Evolutionary conservation across 768 basidiomycete species (phyloP).

Genomic region (Gyrodon lividus): DNA sequence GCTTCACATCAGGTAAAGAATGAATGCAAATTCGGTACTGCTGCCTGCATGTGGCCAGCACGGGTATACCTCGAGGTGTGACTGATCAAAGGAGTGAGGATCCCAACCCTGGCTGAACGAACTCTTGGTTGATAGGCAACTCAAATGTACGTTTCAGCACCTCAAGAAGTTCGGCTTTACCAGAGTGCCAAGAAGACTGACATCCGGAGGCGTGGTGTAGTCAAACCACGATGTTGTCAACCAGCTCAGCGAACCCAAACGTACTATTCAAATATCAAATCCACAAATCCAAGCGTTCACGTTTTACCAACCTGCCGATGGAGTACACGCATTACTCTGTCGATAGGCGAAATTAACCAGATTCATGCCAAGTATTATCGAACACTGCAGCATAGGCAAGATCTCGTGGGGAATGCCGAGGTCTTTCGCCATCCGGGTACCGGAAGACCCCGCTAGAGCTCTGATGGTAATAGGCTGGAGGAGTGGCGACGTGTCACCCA

Average conservation of each 20-base stretch:
- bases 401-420: conserved; percentile 15
- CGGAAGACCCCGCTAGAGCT: conserved; percentile 11
- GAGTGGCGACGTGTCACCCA: conserved; percentile 8
- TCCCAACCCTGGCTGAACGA: conserved; percentile 22
- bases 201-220: conserved; percentile 21
- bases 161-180: conserved; percentile 5
- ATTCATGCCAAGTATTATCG: conserved; percentile 9
- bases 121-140: conserved; percentile 15
- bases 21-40: conserved; percentile 31
- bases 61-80: conserved; percentile 36
- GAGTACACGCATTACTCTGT: conserved; percentile 6
- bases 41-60: conserved; percentile 32
- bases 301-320: conserved; percentile 7
- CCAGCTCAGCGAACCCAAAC: conserved; percentile 33
- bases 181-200: conserved; percentile 18
- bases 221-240: conserved; percentile 29
- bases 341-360: conserved; percentile 5
- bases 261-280: conserved; percentile 10
- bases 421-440: conserved; percentile 15
- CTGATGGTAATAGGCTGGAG: conserved; percentile 4
- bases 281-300: conserved; percentile 8
- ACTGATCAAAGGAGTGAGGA: conserved; percentile 33
- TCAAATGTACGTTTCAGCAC: conserved; percentile 20
- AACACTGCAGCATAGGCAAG: conserved; percentile 5
- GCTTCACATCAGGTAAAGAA: conserved; percentile 27